These are phyloP conservation scores for Haplosporangium gracile DNA, from an alignment of 192 early-diverging fungal species.

Conservation along the genomic window DNA sequence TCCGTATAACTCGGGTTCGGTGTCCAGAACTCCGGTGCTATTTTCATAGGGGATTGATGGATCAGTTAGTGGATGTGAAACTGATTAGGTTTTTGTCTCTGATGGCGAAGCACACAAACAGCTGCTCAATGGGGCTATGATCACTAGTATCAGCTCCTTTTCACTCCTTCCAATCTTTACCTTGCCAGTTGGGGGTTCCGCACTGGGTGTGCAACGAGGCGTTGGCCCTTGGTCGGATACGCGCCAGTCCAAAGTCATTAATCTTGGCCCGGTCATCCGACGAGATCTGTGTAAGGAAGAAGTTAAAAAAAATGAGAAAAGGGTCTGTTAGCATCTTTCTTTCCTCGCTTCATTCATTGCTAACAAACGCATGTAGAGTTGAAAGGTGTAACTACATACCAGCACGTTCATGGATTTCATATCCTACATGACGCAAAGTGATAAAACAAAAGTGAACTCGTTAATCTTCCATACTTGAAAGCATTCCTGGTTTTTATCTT, in stretches of 20 bases:
- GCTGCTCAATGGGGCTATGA: not conserved
- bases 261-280: slow-evolving; percentile 79
- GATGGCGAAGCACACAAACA: not conserved
- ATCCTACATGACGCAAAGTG: slow-evolving; percentile 57
- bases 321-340: not conserved
- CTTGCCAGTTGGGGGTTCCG: slow-evolving; percentile 86
- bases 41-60: not conserved
- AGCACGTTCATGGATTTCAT: slow-evolving; percentile 87
- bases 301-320: not conserved
- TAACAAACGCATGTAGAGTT: not conserved
- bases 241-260: slow-evolving; percentile 85
- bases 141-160: not conserved
- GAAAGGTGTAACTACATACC: slow-evolving; percentile 24
- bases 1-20: slow-evolving; percentile 80
- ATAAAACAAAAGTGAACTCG: not conserved
- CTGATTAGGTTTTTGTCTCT: not conserved
- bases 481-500: not conserved
- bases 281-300: slow-evolving; percentile 52
- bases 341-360: not conserved
- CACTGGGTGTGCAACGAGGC: slow-evolving; percentile 82
- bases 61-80: not conserved
- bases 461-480: too few relatives aligned
- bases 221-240: slow-evolving; percentile 79
- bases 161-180: slow-evolving; percentile 14
- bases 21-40: slow-evolving; percentile 83